A percentile compares a stretch with the other conserved stretches of the same genome.
Conservation (phyloP, 1,284 basidiomycete genomes). For the Schizopora paradoxa region DNA sequence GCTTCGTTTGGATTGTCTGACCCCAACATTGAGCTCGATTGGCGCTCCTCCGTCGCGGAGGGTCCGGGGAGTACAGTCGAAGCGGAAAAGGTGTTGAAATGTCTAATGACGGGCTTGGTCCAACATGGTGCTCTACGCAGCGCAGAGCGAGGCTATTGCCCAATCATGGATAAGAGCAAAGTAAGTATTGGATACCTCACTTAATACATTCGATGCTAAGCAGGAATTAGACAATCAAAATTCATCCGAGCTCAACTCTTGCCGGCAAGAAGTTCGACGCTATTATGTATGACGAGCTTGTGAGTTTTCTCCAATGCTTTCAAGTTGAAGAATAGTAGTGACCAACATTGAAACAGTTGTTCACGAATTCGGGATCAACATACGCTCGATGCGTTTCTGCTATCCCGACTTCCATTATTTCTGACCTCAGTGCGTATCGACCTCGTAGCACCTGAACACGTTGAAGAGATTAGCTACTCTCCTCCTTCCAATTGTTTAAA, state of each 20-base stretch:
- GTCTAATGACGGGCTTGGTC: slow-evolving; percentile 70
- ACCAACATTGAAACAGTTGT: too few relatives aligned
- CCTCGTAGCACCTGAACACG: not conserved
- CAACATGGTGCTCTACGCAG: slow-evolving; percentile 81
- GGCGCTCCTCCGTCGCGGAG: slow-evolving; percentile 53
- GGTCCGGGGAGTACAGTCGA: slow-evolving; percentile 56
- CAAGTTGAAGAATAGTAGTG: too few relatives aligned
- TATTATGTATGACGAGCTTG: slow-evolving; percentile 89
- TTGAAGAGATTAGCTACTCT: too few relatives aligned
- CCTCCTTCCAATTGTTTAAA: too few relatives aligned
- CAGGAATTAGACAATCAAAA: slow-evolving; percentile 65
- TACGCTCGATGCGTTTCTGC: slow-evolving; percentile 8
- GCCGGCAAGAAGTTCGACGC: slow-evolving; percentile 76
- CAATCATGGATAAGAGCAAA: slow-evolving; percentile 73
- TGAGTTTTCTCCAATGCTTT: slow-evolving; percentile 48
- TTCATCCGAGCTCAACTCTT: slow-evolving; percentile 82
- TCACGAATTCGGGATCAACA: slow-evolving; percentile 7
- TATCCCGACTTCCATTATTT: not conserved
- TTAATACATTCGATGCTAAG: slow-evolving; percentile 10
- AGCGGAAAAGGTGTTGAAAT: slow-evolving; percentile 57
- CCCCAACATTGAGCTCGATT: too few relatives aligned
- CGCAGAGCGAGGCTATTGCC: slow-evolving; percentile 74
- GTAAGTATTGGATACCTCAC: slow-evolving; percentile 39
- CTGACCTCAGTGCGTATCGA: not conserved
- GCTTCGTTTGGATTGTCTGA: too few relatives aligned